Evolutionary conservation across 805 yeast genomes (phyloP), one percentile per base, ranked within the genome.

Genomic region (Saccharomyces eubayanus): DNA sequence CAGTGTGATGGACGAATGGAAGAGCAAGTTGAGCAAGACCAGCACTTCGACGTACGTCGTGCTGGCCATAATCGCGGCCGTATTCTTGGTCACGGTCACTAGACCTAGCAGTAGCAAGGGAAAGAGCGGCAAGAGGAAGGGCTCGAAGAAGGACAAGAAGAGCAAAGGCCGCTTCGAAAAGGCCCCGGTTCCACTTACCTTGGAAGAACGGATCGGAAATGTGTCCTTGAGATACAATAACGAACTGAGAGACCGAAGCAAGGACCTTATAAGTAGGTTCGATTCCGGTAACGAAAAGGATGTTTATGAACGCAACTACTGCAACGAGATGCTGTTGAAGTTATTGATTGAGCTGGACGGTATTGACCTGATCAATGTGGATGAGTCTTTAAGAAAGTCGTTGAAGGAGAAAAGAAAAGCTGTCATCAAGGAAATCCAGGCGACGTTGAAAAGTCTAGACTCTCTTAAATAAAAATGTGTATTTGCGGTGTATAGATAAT

Each of bases 251-350:
- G 53, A 49, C 1, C 65, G 65, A 11, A 59, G 68, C 21, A 50
- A 53, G 12, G 49, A 55, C 29, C 53, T 67, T 10, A 30, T 61
- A 9, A 61, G 57, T 28, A 54, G 52, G 1, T 69, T 56, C 51
- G 60, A 66, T 31, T 47, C 60, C 5, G 30, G 45, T 16, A 58
- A 63, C 28, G 71, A 68, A 40, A 61, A 67, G 46, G 54, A 62
- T 16, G 58, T 57, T 9, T 84, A 81, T 65, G 77, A 79, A 62
- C 77, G 74, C 59, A 77, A 78, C 51, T 86, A 75, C 64, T 82
- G 74, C 65, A 85, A 83, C 61, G 95, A 87, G 66, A 78, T 78
- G 76, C 69, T 87, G 46, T 72, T 87, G 66, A 85, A 85, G 64
- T 75, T 84, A 57, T 68, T 86, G 59, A 76, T 87, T 75, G 80